Percentiles rank a stretch among this genome's conserved stretches.
Conservation (phyloP, 2,329 filamentous ascomycete genomes). For the Mycosphaerella arachidis region DNA sequence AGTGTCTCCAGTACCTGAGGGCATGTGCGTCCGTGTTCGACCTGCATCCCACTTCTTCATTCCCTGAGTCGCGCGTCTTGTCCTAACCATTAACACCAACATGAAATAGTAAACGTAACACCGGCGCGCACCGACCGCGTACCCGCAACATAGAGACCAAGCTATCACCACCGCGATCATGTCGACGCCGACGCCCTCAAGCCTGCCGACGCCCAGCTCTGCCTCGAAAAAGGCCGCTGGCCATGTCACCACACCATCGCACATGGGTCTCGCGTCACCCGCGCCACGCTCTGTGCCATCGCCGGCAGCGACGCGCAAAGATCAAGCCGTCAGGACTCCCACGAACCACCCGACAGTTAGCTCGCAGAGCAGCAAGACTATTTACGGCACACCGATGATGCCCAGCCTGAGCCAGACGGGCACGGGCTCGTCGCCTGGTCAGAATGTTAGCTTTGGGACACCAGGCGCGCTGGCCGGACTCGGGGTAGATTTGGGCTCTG, state of each 20-base stretch:
- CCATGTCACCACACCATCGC: slow-evolving; percentile 34
- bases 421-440: slow-evolving; percentile 22
- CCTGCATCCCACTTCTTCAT: background rate
- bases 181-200: slow-evolving; percentile 26
- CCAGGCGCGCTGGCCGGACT: slow-evolving; percentile 23
- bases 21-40: slow-evolving; percentile 9
- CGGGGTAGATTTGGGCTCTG: slow-evolving; percentile 29
- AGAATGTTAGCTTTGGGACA: slow-evolving; percentile 28
- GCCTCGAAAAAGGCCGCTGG: slow-evolving; percentile 29
- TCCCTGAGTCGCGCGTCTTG: background rate
- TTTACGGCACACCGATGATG: slow-evolving; percentile 33
- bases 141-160: background rate
- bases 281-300: slow-evolving; percentile 30
- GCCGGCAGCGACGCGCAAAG: slow-evolving; percentile 25
- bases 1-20: background rate
- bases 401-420: slow-evolving; percentile 30
- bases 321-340: slow-evolving; percentile 38
- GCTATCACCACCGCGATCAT: slow-evolving; percentile 8
- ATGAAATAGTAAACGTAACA: background rate
- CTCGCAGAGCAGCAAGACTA: slow-evolving; percentile 28
- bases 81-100: background rate
- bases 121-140: background rate
- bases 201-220: slow-evolving; percentile 20
- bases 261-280: slow-evolving; percentile 41
- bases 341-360: slow-evolving; percentile 29